A percentile compares a stretch with the other conserved stretches of the same genome.
These are phyloP conservation scores for Triticum urartu DNA, from an alignment of 176 grass and related monocot genomes.

Conservation along the genomic window DNA sequence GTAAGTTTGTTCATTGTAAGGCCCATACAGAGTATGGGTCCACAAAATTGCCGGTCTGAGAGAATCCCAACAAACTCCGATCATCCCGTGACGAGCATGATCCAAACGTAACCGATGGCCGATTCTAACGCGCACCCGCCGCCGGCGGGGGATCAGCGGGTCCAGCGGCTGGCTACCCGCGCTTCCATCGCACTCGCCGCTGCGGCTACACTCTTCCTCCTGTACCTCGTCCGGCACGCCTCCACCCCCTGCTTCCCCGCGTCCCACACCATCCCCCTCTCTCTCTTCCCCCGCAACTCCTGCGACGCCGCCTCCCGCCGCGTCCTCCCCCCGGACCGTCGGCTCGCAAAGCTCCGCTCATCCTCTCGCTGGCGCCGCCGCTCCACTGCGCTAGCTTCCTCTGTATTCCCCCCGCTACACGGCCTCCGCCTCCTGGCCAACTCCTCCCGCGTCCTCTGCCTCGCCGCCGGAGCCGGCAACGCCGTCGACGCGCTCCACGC, in stretches of 20 bases:
- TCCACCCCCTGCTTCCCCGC: constrained; percentile 39
- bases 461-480: constrained; percentile 64
- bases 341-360: constrained; percentile 50
- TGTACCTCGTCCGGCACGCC: constrained; percentile 39
- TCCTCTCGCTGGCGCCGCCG: constrained; percentile 39
- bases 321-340: constrained; percentile 45
- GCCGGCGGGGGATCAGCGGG: constrained; percentile 52
- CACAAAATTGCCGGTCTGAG: not conserved
- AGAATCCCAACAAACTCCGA: not conserved
- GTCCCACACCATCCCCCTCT: constrained; percentile 18
- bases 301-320: constrained; percentile 75
- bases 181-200: constrained; percentile 40
- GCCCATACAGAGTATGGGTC: not conserved
- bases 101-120: not conserved
- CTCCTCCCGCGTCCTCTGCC: constrained; percentile 60
- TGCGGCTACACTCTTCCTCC: constrained; percentile 52
- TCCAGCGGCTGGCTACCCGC: constrained; percentile 38
- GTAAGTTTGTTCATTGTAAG: not conserved
- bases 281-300: constrained; percentile 48
- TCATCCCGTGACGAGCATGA: not conserved
- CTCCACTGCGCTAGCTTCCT: constrained; percentile 9
- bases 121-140: not conserved
- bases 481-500: constrained; percentile 56
- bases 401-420: constrained; percentile 38
- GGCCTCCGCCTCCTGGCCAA: constrained; percentile 33